Evolutionary conservation across 257 asterid species (phyloP).

Genomic region (Plantago ovata): DNA sequence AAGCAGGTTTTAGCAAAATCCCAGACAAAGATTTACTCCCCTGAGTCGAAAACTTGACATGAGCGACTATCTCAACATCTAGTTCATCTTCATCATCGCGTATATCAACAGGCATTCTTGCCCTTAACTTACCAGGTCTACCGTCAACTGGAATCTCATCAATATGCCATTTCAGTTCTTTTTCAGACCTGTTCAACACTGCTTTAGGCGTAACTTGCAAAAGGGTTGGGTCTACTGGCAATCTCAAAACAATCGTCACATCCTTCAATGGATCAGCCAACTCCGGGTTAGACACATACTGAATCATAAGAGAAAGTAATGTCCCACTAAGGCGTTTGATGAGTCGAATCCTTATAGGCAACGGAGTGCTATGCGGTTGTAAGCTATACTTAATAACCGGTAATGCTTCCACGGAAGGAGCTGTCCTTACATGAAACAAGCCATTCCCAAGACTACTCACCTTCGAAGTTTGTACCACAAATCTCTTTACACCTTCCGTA

Average conservation of each 20-base stretch:
- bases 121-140: slow-evolving; percentile 80
- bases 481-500: slow-evolving; percentile 71
- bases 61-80: slow-evolving; percentile 67
- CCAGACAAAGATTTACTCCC: slow-evolving; percentile 75
- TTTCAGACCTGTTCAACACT: slow-evolving; percentile 81
- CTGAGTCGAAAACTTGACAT: slow-evolving; percentile 70
- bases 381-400: slow-evolving; percentile 77
- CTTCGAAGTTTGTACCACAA: slow-evolving; percentile 64
- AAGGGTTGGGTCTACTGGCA: slow-evolving; percentile 85
- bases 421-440: slow-evolving; percentile 77
- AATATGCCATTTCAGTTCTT: slow-evolving; percentile 85
- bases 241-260: slow-evolving; percentile 68
- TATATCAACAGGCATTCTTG: slow-evolving; percentile 81
- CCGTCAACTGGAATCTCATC: slow-evolving; percentile 79
- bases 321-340: slow-evolving; percentile 85
- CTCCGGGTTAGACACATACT: slow-evolving; percentile 73
- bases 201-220: slow-evolving; percentile 89
- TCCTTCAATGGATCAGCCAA: slow-evolving; percentile 67
- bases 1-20: slow-evolving; percentile 67
- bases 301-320: slow-evolving; percentile 83
- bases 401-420: slow-evolving; percentile 64
- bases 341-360: slow-evolving; percentile 88
- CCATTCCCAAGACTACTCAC: slow-evolving; percentile 86
- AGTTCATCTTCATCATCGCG: slow-evolving; percentile 67
- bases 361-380: slow-evolving; percentile 67